Evolutionary conservation across 805 yeast genomes (phyloP).

Genomic region (Candida nonsorbophila): DNA sequence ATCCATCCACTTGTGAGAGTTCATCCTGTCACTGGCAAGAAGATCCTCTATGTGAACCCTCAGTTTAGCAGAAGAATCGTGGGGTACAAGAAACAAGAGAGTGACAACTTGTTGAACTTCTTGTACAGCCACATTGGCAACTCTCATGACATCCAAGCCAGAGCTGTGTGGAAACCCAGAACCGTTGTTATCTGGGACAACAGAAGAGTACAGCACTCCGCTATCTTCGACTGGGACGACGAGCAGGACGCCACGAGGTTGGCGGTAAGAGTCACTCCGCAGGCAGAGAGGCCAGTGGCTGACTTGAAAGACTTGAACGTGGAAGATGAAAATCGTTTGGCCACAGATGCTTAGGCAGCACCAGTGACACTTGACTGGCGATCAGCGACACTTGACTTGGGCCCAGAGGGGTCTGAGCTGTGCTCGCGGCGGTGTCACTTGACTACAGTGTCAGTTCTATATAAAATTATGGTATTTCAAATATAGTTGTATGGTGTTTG

Average conservation of each 20-base stretch:
- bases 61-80: conserved; percentile 30
- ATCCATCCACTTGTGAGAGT: conserved; percentile 35
- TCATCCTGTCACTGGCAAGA: conserved; percentile 34
- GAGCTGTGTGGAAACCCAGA: conserved; percentile 31
- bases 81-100: conserved; percentile 34
- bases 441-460: too few species aligned
- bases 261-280: conserved; percentile 34
- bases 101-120: conserved; percentile 27
- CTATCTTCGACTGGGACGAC: conserved; percentile 30
- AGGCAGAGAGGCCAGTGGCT: conserved; percentile 33
- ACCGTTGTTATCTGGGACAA: conserved; percentile 38
- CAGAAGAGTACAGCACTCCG: conserved; percentile 31
- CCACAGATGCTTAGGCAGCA: too few species aligned
- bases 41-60: conserved; percentile 29
- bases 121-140: conserved; percentile 26
- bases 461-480: too few species aligned
- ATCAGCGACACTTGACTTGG: too few species aligned
- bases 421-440: too few species aligned
- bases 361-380: too few species aligned
- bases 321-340: conserved; percentile 14
- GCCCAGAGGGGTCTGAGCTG: too few species aligned
- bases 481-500: too few species aligned
- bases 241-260: conserved; percentile 22
- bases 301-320: conserved; percentile 32
- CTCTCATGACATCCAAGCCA: conserved; percentile 32